Base-by-base conservation (phyloP, 2,329 filamentous ascomycete species). In the Paraconiothyrium brasiliense region DNA sequence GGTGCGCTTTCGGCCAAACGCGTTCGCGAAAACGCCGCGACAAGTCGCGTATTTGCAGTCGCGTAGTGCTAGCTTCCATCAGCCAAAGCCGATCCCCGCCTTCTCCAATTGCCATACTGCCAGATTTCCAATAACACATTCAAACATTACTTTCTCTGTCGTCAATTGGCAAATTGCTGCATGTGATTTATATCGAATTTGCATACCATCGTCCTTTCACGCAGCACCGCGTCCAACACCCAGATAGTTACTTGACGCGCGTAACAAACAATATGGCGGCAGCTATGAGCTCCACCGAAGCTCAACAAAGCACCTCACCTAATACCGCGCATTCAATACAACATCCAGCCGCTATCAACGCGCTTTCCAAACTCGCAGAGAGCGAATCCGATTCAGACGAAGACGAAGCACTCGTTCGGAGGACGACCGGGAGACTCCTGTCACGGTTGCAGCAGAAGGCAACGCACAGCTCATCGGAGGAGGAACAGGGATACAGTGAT, bases 381-480 rank as follows among this genome's bases (percentile, higher is more conserved):
- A 84, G 85, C 63, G 75, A 77, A 50, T 68, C 75, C 16, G 77
- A 78, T 35, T 77, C 78, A 22, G 78, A 79, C 1, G 69, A 71
- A 7, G 75, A 78, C 50, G 66, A 61, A 34, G 67, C 67, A 37
- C 62, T 63, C 11, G 60, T 66, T 2, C 81, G 82, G 48, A 67
- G 60, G 54, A 90, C 90, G 0, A 84, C 85, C 58, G 89, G 90
- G 27, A 85, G 86, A 56, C 82, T 92, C 67, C 89, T 89, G 13
- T 84, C 89, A 16, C 84, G 87, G 55, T 88, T 93, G 27, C 58
- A 66, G 13, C 54, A 35, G 39, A 16, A n/a, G 57, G 47, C 1
- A 51, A 62, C 84, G 84, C 56, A 68, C 44, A 48, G 58, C 9
- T 50, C 60, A 37, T 56, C 63, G 67, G 41, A 73, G 30, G 54